These are phyloP conservation scores for Leccinum boreale DNA, from an alignment of 768 basidiomycete species.

Conservation along the genomic window DNA sequence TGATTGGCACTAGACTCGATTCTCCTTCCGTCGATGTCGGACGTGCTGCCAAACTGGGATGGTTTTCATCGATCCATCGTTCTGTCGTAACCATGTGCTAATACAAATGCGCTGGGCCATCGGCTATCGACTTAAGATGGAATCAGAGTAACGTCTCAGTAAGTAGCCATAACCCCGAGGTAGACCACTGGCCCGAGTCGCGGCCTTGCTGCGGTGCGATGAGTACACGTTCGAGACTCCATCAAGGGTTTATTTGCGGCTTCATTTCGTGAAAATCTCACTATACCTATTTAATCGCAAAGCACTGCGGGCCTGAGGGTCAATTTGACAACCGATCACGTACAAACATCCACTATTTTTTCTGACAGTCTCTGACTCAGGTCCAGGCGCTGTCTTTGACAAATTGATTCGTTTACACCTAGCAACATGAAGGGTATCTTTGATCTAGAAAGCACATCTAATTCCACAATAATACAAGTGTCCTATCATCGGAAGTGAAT, in stretches of 20 bases:
- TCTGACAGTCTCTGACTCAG: neutral
- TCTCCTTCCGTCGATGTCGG: neutral
- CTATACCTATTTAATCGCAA: neutral
- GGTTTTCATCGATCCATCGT: constrained; percentile 8
- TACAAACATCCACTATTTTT: neutral
- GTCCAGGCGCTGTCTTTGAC: neutral
- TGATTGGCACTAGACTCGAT: constrained; percentile 5
- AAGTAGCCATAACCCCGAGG: neutral
- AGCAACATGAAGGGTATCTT: constrained; percentile 20
- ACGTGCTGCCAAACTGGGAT: constrained; percentile 4
- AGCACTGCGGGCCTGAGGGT: neutral
- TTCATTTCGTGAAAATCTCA: neutral
- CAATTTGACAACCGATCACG: constrained; percentile 11
- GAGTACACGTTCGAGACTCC: neutral
- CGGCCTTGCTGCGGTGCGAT: neutral
- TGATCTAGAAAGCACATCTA: constrained; percentile 18
- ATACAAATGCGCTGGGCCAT: neutral
- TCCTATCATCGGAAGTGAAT: constrained; percentile 11
- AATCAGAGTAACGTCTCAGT: neutral
- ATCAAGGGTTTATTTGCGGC: neutral
- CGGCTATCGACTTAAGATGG: constrained; percentile 1
- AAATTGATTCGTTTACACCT: neutral
- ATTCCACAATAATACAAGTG: constrained; percentile 16
- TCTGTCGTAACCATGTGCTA: neutral
- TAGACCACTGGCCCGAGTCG: neutral